These are phyloP conservation scores for Coffea eugenioides DNA, from an alignment of 257 asterid species.

Conservation along the genomic window DNA sequence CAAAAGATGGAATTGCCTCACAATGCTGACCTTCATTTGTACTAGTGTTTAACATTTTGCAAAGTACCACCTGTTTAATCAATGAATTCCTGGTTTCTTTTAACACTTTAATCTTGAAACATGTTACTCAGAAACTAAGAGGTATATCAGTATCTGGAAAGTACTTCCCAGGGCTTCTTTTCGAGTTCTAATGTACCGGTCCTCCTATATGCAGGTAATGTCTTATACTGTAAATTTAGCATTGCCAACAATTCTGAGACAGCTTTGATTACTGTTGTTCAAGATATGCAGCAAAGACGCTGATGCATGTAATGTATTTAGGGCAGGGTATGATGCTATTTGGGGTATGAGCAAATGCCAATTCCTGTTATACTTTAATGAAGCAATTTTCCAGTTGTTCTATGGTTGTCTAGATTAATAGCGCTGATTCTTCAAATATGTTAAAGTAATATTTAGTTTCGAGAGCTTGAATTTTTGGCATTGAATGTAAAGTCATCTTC, in stretches of 20 bases:
- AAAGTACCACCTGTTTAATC: slow-evolving; percentile 75
- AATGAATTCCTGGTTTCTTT: slow-evolving; percentile 53
- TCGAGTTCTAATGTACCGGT: slow-evolving; percentile 53
- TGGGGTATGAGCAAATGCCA: too few relatives aligned
- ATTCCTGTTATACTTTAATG: too few relatives aligned
- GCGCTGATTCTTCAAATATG: too few relatives aligned
- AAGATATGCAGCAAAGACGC: slow-evolving; percentile 58
- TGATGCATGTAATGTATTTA: slow-evolving; percentile 78
- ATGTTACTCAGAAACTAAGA: slow-evolving; percentile 41
- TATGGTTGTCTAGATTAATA: too few relatives aligned
- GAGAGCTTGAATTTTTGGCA: too few relatives aligned
- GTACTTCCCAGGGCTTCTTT: slow-evolving; percentile 84
- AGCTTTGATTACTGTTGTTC: slow-evolving; percentile 55
- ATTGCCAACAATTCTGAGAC: slow-evolving; percentile 73
- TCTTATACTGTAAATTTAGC: slow-evolving; percentile 77
- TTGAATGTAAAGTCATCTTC: too few relatives aligned
- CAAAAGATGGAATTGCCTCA: neutral
- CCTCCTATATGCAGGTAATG: slow-evolving; percentile 73
- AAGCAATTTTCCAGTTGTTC: too few relatives aligned
- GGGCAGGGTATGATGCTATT: slow-evolving; percentile 67
- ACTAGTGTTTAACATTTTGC: slow-evolving; percentile 32
- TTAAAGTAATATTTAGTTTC: too few relatives aligned
- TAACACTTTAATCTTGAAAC: slow-evolving; percentile 48
- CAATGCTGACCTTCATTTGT: slow-evolving; percentile 41
- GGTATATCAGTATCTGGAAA: slow-evolving; percentile 68